Conservation (phyloP, 495 filamentous ascomycete genomes). For the Lindgomyces ingoldianus region DNA sequence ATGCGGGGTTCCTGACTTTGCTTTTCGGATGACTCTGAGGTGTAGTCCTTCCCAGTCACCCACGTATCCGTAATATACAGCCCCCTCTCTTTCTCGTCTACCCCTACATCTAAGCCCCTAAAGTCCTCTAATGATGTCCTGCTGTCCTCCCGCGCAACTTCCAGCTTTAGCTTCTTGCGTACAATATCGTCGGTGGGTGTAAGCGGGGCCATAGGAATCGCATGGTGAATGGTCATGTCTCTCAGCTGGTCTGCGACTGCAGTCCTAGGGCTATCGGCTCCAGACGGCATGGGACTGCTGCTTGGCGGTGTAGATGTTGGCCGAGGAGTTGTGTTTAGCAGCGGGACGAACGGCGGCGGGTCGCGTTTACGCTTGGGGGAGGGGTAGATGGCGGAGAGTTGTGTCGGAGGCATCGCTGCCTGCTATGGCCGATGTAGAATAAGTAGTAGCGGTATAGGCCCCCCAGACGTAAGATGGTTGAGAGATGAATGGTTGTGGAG, state of each 20-base stretch:
- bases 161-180: conserved; percentile 35
- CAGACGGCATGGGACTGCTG: conserved; percentile 14
- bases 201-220: conserved; percentile 28
- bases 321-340: conserved; percentile 25
- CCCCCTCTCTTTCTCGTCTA: neutral
- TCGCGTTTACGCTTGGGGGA: conserved; percentile 40
- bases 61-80: neutral
- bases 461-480: too few species aligned
- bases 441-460: neutral
- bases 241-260: conserved; percentile 34
- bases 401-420: conserved; percentile 23
- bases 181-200: conserved; percentile 21
- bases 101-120: neutral
- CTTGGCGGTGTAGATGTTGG: conserved; percentile 11
- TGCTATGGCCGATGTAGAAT: conserved; percentile 9
- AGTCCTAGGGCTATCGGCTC: conserved; percentile 31
- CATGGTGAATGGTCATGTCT: conserved; percentile 19
- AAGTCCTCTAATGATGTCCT: conserved; percentile 3
- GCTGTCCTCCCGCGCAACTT: conserved; percentile 12
- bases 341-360: conserved; percentile 20
- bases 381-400: conserved; percentile 21
- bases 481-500: conserved; percentile 1
- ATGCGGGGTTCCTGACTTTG: conserved; percentile 21
- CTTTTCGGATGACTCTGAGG: neutral
- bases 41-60: neutral